These are phyloP conservation scores for Cryomyces antarcticus DNA, from an alignment of 495 filamentous ascomycete species.

Conservation along the genomic window DNA sequence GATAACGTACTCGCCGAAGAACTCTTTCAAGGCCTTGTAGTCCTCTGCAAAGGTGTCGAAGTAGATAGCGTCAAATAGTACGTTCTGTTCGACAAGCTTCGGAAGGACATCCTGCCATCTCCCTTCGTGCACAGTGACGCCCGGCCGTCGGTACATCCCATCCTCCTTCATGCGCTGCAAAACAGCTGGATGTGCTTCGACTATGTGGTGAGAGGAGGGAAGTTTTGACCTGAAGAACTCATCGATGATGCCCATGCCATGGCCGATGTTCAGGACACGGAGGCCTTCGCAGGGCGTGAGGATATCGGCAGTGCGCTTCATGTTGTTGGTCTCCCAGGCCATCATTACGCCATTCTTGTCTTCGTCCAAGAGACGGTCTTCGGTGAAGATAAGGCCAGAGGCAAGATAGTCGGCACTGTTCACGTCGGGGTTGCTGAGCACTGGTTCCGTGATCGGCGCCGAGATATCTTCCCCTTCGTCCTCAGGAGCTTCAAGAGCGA, in stretches of 20 bases:
- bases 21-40: conserved; percentile 63
- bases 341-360: conserved; percentile 89
- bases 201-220: conserved; percentile 49
- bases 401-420: conserved; percentile 51
- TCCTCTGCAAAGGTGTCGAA: conserved; percentile 96
- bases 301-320: conserved; percentile 52
- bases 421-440: conserved; percentile 11
- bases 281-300: conserved; percentile 38
- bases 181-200: conserved; percentile 80
- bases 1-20: conserved; percentile 76
- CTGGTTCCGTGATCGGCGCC: conserved; percentile 3
- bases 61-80: conserved; percentile 79
- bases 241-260: conserved; percentile 94
- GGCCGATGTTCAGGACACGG: conserved; percentile 74
- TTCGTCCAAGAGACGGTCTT: conserved; percentile 57
- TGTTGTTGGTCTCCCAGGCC: conserved; percentile 86
- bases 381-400: conserved; percentile 53
- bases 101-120: conserved; percentile 73
- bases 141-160: conserved; percentile 43
- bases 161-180: conserved; percentile 42
- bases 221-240: conserved; percentile 50
- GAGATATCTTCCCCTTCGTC: not conserved
- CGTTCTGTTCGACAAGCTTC: conserved; percentile 42
- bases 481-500: not conserved
- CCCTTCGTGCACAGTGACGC: conserved; percentile 47